Evolutionary conservation across 2,329 filamentous ascomycete genomes (phyloP), one percentile per base, ranked within the genome.

Genomic region (Lasiodiplodia sp.): DNA sequence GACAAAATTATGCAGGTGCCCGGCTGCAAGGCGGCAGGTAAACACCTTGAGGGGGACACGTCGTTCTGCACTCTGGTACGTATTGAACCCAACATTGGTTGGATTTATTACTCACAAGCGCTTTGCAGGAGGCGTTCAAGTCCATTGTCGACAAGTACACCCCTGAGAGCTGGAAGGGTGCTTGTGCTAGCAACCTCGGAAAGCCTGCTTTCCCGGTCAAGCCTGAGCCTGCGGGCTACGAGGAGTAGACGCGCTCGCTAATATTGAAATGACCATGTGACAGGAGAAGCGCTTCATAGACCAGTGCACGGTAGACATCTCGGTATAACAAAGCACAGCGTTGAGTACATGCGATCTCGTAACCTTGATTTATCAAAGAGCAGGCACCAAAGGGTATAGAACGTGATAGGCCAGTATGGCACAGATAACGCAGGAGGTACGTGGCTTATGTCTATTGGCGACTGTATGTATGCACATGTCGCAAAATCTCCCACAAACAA

Each of bases 141-240:
- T 84, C 88, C 64, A 92, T 97, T 67, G 93, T 96, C 2, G 95
- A 98, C 81, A 93, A 93, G 75, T 96, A 92, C 77, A 96, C 93
- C 1, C 96, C 96, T 0, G 83, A 83, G 69, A 87, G 94, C 78
- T 98, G 94, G 95, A 88, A 87, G 75, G 77, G 79, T 21, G 88
- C 87, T 66, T 93, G 91, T 75, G 78, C 80, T 51, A 80, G 79
- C 68, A 90, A 90, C 72, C 72, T 91, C 49, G 87, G 87, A 53
- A 79, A 83, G 70, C 83, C 83, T 2, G 80, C 85, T 4, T 85
- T 87, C 70, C 86, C 85, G 0, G 79, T 78, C 25, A 73, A 75
- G 65, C 38, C 69, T 6, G 77, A 82, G 52, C 74, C 75, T 4
- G 78, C 79, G 11, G 80, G 80, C 2, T 79, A 38, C 23, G 66